phyloP scores from a whole-genome alignment of 129 eudicot species.

The Flaveria robusta region DNA sequence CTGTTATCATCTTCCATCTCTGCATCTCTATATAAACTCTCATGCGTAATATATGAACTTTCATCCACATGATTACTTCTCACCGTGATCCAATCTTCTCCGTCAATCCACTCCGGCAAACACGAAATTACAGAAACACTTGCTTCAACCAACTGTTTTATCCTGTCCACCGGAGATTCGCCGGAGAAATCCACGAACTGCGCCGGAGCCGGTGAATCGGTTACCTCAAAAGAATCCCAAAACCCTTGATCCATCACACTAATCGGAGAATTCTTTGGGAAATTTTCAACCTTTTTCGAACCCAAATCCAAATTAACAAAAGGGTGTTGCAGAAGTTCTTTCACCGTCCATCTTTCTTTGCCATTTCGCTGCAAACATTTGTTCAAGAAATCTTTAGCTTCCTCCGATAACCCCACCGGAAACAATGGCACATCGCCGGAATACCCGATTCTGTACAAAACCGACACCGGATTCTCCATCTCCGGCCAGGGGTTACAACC shows the following conservation, averaged over 20 bases:
- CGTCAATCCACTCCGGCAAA: slow-evolving; percentile 43
- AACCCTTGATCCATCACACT: slow-evolving; percentile 58
- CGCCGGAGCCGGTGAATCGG: slow-evolving; percentile 23
- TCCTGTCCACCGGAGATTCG: slow-evolving; percentile 44
- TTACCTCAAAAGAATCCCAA: slow-evolving; percentile 56
- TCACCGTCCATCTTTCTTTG: slow-evolving; percentile 53
- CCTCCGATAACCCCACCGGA: slow-evolving; percentile 53
- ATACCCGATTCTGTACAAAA: slow-evolving; percentile 55
- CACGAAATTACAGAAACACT: background rate
- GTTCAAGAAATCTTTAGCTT: slow-evolving; percentile 50
- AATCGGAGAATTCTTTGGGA: slow-evolving; percentile 52
- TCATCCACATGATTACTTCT: slow-evolving; percentile 41
- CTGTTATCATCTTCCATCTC: slow-evolving; percentile 23
- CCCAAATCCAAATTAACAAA: slow-evolving; percentile 31
- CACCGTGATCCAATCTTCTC: slow-evolving; percentile 62
- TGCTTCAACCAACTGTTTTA: slow-evolving; percentile 43
- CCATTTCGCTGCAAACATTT: slow-evolving; percentile 53
- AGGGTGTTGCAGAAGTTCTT: slow-evolving; percentile 58
- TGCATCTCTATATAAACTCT: slow-evolving; percentile 3
- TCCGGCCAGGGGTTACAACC: slow-evolving; percentile 74
- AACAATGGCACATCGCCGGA: slow-evolving; percentile 55
- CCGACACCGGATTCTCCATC: slow-evolving; percentile 53
- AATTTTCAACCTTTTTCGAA: slow-evolving; percentile 21
- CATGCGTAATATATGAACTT: background rate
- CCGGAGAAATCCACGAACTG: slow-evolving; percentile 4